phyloP scores from a whole-genome alignment of 768 basidiomycete species.

The Russula griseocarnosa region DNA sequence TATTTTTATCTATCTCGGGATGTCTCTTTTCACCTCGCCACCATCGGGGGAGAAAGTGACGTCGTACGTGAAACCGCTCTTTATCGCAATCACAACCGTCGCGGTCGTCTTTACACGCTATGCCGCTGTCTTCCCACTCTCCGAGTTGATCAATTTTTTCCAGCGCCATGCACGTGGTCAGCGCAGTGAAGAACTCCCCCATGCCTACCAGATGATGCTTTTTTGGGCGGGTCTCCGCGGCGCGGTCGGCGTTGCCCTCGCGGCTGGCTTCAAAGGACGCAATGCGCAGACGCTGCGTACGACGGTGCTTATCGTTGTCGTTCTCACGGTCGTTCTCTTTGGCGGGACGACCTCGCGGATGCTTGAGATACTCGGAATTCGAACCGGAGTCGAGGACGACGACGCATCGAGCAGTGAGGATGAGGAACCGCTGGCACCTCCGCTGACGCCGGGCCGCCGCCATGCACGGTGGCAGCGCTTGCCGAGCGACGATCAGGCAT shows the following conservation, averaged over 20 bases:
- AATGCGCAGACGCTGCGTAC: constrained; percentile 89
- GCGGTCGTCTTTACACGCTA: constrained; percentile 94
- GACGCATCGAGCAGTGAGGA: constrained; percentile 52
- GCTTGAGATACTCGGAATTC: constrained; percentile 94
- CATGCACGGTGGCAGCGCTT: constrained; percentile 25
- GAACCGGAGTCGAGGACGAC: constrained; percentile 93
- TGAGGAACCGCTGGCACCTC: constrained; percentile 35
- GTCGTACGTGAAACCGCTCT: constrained; percentile 89
- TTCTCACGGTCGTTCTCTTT: constrained; percentile 89
- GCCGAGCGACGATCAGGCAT: constrained; percentile 32
- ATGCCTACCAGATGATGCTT: constrained; percentile 99
- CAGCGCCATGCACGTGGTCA: constrained; percentile 80
- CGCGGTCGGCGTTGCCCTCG: constrained; percentile 96
- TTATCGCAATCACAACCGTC: constrained; percentile 88
- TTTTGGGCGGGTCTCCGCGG: constrained; percentile 98
- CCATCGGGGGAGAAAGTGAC: constrained; percentile 73
- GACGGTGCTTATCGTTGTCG: constrained; percentile 93
- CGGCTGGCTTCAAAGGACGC: constrained; percentile 91
- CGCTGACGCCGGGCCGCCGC: neutral
- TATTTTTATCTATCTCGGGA: constrained; percentile 98
- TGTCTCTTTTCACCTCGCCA: constrained; percentile 90
- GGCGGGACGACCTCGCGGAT: constrained; percentile 97
- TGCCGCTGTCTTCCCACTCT: constrained; percentile 91
- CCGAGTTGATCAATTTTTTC: constrained; percentile 92
- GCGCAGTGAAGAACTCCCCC: constrained; percentile 85